Evolutionary conservation across 2,329 filamentous ascomycete species (phyloP).

Genomic region (Fusarium illudens): DNA sequence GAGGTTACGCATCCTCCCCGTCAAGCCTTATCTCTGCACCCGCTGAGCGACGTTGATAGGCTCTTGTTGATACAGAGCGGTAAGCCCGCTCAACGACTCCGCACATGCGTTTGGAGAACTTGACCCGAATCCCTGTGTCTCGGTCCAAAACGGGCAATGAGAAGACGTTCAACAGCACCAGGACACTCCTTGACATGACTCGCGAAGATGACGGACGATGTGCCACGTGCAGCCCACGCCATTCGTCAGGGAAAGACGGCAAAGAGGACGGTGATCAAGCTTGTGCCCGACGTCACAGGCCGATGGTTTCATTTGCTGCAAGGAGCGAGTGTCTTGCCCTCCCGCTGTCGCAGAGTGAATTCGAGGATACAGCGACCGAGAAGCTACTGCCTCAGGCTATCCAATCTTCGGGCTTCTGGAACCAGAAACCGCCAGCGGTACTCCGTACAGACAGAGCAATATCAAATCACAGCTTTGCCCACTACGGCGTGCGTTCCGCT

Average conservation of each 20-base stretch:
- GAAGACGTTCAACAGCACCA: constrained; percentile 1
- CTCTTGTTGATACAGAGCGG: not conserved
- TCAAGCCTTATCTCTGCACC: constrained; percentile 1
- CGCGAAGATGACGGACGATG: not conserved
- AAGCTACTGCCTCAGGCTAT: not conserved
- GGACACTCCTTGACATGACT: not conserved
- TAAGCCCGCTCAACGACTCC: not conserved
- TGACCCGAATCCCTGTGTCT: constrained; percentile 4
- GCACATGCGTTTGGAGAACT: not conserved
- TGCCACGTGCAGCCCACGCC: constrained; percentile 2
- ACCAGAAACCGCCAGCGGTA: not conserved
- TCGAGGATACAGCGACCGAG: not conserved
- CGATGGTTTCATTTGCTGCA: constrained; percentile 8
- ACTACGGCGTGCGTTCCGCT: not conserved
- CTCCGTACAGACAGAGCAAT: no score
- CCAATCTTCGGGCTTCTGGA: not conserved
- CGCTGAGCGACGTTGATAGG: not conserved
- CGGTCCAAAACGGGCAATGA: constrained; percentile 16
- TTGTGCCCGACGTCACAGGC: not conserved
- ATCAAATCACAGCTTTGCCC: not conserved
- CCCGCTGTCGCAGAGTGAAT: not conserved
- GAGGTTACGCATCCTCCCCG: not conserved
- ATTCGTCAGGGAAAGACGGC: not conserved
- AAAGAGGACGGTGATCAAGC: not conserved
- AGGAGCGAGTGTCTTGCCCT: not conserved